Evolutionary conservation across 176 grass and related monocot species (phyloP), one percentile per base, ranked within the genome.

Genomic region (Oryza longistaminata): DNA sequence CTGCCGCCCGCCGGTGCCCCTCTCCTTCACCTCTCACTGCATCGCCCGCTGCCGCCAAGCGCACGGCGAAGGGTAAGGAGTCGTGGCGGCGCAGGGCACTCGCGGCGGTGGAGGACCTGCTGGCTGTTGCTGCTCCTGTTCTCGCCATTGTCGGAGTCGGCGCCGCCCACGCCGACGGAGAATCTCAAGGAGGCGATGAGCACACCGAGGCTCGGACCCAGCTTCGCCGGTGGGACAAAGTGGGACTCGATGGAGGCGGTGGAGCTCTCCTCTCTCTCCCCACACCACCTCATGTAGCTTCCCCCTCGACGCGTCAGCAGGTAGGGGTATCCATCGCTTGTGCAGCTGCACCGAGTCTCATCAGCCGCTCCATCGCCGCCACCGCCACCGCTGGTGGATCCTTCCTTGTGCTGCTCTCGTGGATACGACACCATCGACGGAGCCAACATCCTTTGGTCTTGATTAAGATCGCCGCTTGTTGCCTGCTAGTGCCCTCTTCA

Each of bases 101-200:
- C 39, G 87, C 87, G 55, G 87, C 73, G 7, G 90, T 91, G n/a
- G 93, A 95, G 19, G 87, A 89, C 77, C 48, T 93, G 88, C 93
- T 90, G 88, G 91, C 0, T 31, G 29, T 31, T 31, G 37, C 37
- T 90, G 80, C 80, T 87, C 68, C 83, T n/a, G 75, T 92, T 85
- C 68, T 98, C 93, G 76, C 91, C 87, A 69, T 88, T 88, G 45
- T 88, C 82, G 17, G 92, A 92, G 35, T 97, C 90, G 34, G 81
- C 79, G 46, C 87, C 85, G 29, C 88, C 70, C 0, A 88, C 74
- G 31, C 90, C 93, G 12, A 95, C 67, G 5, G 85, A 79, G 81
- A 98, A 98, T 2, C 88, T 83, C 34, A 68, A 16, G 85, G 84
- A 74, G 4, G 73, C 62, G 66, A 87, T 64, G 64, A 92, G 48